Evolutionary conservation across 225 moss, liverwort and hornwort genomes (phyloP), one percentile per base, ranked within the genome.

Genomic region (Polytrichum commune): DNA sequence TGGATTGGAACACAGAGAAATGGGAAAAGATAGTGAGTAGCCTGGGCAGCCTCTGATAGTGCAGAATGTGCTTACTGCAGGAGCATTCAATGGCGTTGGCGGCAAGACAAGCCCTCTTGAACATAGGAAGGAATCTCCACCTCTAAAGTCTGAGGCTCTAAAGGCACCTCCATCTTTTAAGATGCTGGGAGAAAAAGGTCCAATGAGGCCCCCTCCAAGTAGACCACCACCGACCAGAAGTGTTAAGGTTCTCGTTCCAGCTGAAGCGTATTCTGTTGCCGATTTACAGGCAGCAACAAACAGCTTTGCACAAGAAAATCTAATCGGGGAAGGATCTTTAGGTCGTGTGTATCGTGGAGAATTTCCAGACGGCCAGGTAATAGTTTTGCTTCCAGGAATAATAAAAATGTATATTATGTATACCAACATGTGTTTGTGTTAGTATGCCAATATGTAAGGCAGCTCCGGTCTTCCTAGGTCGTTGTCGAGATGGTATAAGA

Each of bases 321-420:
- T 92, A 27, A 86, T 92, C 35, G 92, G 92, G 56, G 92, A 92
- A 80, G 92, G 92, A 27, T 85, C 92, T 60, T 68, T 88, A 63
- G 92, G 92, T 69, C 90, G 90, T 58, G 90, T 90, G 28, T 92
- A 88, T 72, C 83, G 88, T 72, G 92, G 83, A 61, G 82, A 90
- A 19, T 90, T 92, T 75, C 58, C 74, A 29, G 72, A 80, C 70
- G 85, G 80, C 27, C 83, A 90, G 92, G 90, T 92, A 61, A 30
- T 6, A 22, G 1, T 58, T 46, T 4, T 46, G 46, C 46, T 16
- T 38, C 46, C 4, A 46, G 46, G 13, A 46, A 16, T 46, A 46
- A 13, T 46, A 46, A 13, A 46, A 46, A 3, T 16, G 3, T 13
- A 0, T 46, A 13, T 2, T 46, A 46, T 13, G 16, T 46, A 46